These are phyloP conservation scores for Bjerkandera adusta DNA, from an alignment of 1,284 basidiomycete species.

Conservation along the genomic window DNA sequence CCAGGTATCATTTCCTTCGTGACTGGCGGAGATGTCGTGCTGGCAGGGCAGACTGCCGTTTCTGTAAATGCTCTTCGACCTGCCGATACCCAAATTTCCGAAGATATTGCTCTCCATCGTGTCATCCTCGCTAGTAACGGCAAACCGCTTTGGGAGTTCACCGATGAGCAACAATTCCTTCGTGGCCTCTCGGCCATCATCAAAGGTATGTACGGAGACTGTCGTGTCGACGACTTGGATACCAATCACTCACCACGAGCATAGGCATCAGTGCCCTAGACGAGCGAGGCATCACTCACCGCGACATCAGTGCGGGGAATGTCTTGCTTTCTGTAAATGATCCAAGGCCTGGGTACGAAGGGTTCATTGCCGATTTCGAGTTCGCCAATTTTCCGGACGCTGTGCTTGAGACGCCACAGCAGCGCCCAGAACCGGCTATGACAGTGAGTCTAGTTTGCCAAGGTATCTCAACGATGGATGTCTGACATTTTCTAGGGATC, in stretches of 20 bases:
- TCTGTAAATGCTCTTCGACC: not conserved
- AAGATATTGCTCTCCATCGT: constrained; percentile 10
- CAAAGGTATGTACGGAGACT: not conserved
- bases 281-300: constrained; percentile 3
- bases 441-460: not conserved
- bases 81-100: not conserved
- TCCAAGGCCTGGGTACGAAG: constrained; percentile 3
- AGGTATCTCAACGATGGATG: not conserved
- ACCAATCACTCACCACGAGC: constrained; percentile 3
- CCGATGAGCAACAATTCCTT: constrained; percentile 7
- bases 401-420: not conserved
- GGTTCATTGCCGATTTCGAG: constrained; percentile 16
- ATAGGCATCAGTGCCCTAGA: constrained; percentile 1
- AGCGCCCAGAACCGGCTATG: not conserved
- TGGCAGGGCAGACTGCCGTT: not conserved
- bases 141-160: constrained; percentile 17
- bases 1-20: not conserved
- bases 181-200: constrained; percentile 5
- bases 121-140: constrained; percentile 13
- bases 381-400: constrained; percentile 2
- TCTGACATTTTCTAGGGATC: constrained; percentile 7
- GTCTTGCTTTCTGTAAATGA: constrained; percentile 12
- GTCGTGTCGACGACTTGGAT: not conserved
- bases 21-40: not conserved
- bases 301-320: constrained; percentile 13